Conservation (phyloP, 2,329 filamentous ascomycete species). For the Cercospora sesami region DNA sequence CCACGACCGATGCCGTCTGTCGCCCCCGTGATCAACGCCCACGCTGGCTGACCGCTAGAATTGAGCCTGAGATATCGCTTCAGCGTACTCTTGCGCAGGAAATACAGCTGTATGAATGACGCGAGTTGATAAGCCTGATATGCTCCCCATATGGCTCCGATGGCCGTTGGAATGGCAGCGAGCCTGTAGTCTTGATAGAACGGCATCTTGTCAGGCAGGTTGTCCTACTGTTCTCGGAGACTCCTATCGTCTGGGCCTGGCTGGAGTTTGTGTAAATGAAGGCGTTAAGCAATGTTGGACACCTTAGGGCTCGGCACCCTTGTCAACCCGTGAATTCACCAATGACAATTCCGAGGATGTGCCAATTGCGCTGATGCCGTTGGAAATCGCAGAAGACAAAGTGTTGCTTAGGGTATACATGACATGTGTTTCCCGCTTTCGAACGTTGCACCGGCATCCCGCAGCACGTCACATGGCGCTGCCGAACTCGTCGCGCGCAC, state of each 20-base stretch:
- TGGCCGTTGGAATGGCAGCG: slow-evolving; percentile 11
- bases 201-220: not conserved
- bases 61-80: slow-evolving; percentile 24
- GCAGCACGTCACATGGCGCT: not conserved
- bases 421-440: not conserved
- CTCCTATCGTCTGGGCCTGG: not conserved
- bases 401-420: not conserved
- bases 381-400: not conserved
- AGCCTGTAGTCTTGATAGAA: not conserved
- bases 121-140: slow-evolving; percentile 27
- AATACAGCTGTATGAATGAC: slow-evolving; percentile 31
- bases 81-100: slow-evolving; percentile 30
- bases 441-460: not conserved
- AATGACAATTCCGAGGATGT: not conserved
- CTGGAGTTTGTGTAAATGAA: not conserved
- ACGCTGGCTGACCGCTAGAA: slow-evolving; percentile 19
- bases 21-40: slow-evolving; percentile 45
- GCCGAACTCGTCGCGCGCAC: not conserved
- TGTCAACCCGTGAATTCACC: not conserved
- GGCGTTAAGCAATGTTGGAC: not conserved
- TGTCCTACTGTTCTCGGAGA: not conserved
- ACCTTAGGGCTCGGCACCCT: not conserved
- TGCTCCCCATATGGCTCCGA: slow-evolving; percentile 26
- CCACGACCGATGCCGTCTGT: slow-evolving; percentile 57
- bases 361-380: not conserved